Evolutionary conservation across 306 rosid genomes (phyloP).

Genomic region (Vicia faba): DNA sequence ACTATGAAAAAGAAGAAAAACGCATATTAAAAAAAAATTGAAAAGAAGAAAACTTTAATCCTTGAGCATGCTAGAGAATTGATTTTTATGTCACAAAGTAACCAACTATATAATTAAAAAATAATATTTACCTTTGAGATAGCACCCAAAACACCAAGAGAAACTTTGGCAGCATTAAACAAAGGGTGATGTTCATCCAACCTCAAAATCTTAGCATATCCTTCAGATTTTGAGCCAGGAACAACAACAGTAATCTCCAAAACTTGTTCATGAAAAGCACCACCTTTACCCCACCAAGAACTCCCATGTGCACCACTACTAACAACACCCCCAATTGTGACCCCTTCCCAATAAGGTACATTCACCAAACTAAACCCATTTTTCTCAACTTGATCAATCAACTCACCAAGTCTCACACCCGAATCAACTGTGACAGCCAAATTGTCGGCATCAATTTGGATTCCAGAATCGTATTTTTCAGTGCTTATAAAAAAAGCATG

Average conservation of each 20-base stretch:
- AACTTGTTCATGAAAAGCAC: constrained; percentile 72
- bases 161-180: constrained; percentile 63
- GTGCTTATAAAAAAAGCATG: constrained; percentile 35
- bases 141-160: constrained; percentile 68
- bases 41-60: not conserved
- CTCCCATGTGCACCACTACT: constrained; percentile 50
- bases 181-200: constrained; percentile 46
- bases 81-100: too few species aligned
- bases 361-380: constrained; percentile 46
- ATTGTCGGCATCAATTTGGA: constrained; percentile 30
- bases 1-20: too few species aligned
- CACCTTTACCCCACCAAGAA: constrained; percentile 78
- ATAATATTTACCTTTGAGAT: constrained; percentile 66
- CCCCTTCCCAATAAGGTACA: constrained; percentile 54
- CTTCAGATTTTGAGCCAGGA: constrained; percentile 59
- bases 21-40: not conserved
- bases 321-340: constrained; percentile 41
- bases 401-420: constrained; percentile 40
- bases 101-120: not conserved
- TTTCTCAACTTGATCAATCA: constrained; percentile 41
- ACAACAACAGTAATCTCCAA: constrained; percentile 55
- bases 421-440: constrained; percentile 35
- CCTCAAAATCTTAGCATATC: constrained; percentile 58
- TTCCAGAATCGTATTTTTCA: constrained; percentile 20
- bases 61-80: too few species aligned